These are phyloP conservation scores for Puccinia hordei DNA, from an alignment of 1,284 basidiomycete species.

Conservation along the genomic window DNA sequence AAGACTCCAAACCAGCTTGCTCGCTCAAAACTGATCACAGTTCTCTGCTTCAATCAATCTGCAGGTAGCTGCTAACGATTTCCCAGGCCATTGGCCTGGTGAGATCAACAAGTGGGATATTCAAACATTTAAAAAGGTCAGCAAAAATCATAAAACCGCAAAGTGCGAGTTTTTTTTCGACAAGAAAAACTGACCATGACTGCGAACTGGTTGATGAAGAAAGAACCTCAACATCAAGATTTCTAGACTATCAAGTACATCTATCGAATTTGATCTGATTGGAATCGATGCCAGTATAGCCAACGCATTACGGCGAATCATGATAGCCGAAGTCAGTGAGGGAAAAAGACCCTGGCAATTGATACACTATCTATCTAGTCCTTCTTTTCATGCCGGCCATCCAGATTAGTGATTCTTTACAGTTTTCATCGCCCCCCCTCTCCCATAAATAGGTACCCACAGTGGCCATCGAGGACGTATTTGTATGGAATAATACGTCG, in stretches of 20 bases:
- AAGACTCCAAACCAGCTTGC: no score
- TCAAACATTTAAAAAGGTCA: constrained; percentile 72
- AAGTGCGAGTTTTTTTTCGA: not conserved
- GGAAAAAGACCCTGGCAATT: not conserved
- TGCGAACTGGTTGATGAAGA: constrained; percentile 39
- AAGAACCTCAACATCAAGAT: constrained; percentile 75
- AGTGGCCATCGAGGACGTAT: constrained; percentile 88
- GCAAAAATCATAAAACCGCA: not conserved
- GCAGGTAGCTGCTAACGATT: constrained; percentile 79
- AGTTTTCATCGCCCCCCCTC: no score
- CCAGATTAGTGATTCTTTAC: constrained; percentile 2
- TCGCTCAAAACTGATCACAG: not conserved
- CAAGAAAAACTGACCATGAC: not conserved
- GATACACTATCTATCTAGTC: not conserved
- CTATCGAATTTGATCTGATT: constrained; percentile 90
- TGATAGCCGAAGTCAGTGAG: constrained; percentile 82
- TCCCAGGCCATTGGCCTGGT: constrained; percentile 78
- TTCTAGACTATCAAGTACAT: constrained; percentile 74
- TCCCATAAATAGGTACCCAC: constrained; percentile 72
- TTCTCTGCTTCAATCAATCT: not conserved
- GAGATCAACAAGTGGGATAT: constrained; percentile 84
- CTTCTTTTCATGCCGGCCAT: not conserved
- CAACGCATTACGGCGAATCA: constrained; percentile 85
- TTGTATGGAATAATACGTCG: constrained; percentile 92
- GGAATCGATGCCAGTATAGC: constrained; percentile 95